phyloP scores from a whole-genome alignment of 352 stramenopile genomes.

The Halophytophthora batemanensis region DNA sequence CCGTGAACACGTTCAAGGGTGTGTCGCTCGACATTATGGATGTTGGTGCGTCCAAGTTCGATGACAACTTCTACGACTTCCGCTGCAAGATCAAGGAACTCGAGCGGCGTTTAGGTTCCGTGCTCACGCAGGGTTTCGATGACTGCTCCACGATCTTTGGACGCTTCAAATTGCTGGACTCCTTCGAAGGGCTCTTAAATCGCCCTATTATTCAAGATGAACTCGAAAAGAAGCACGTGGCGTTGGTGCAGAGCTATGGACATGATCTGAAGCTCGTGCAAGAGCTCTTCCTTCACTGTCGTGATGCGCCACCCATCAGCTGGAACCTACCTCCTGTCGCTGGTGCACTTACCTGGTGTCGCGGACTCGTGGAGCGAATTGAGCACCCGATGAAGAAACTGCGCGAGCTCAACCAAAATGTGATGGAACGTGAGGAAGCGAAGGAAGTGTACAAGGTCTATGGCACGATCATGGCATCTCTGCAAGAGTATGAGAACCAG shows the following conservation, averaged over 20 bases:
- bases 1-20: slow-evolving; percentile 94
- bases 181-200: slow-evolving; percentile 94
- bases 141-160: slow-evolving; percentile 97
- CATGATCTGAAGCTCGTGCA: slow-evolving; percentile 96
- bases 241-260: slow-evolving; percentile 95
- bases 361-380: slow-evolving; percentile 94
- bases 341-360: slow-evolving; percentile 95
- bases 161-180: slow-evolving; percentile 97
- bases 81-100: slow-evolving; percentile 98
- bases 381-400: slow-evolving; percentile 97
- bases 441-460: slow-evolving; percentile 99
- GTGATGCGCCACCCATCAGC: slow-evolving; percentile 91
- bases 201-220: slow-evolving; percentile 96
- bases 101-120: slow-evolving; percentile 94
- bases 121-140: slow-evolving; percentile 96
- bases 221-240: slow-evolving; percentile 97
- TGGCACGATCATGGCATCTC: slow-evolving; percentile 92
- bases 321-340: slow-evolving; percentile 95
- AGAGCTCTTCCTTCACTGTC: slow-evolving; percentile 94
- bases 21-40: slow-evolving; percentile 99
- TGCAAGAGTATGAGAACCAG: slow-evolving; percentile 96
- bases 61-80: slow-evolving; percentile 98
- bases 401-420: slow-evolving; percentile 93
- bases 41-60: slow-evolving; percentile 95
- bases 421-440: slow-evolving; percentile 97